Evolutionary conservation across 441 rosid genomes (phyloP), one percentile per base, ranked within the genome.

Genomic region (Monsonia emarginata): DNA sequence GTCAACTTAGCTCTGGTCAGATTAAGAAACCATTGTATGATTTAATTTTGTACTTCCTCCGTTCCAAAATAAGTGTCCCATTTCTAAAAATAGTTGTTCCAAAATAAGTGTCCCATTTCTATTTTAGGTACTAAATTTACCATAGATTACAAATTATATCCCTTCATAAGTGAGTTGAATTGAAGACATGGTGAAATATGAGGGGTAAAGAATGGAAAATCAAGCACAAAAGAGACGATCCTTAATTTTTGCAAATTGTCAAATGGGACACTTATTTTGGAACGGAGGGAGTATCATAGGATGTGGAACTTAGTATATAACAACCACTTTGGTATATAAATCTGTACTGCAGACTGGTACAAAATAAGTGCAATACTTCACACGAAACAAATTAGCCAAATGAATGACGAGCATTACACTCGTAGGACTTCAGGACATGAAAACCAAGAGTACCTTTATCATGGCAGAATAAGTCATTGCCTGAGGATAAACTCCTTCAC

Each of bases 401-500:
- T 13, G 61, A 13, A 26, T 57, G 61, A 57, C 26, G 61, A 57
- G 18, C 10, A 6, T 5, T 57, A 13, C 32, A 26, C 19, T 11
- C 13, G 32, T 18, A 14, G 61, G 26, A 26, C 27, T 1, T 57
- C 26, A 4, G 31, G 26, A 0, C 14, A 32, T 57, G 32, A 26
- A 13, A 57, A 26, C 52, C 36, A 48, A 46, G 14, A 40, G 26
- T 77, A 86, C 95, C 96, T 90, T 94, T 72, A 80, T 73, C 65
- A 90, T 82, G 69, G 79, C 62, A 59, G 90, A 86, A 68, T 81
- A 90, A 42, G 85, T 81, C 30, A 65, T 31, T 16, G 68, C 64
- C 34, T 54, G 40, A 21, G 87, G 97, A 60, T 59, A 44, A 80
- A 73, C 85, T 38, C 99, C 94, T 60, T 80, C 84, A 13, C 96